phyloP scores from a whole-genome alignment of 2,329 filamentous ascomycete species.

The Trichoderma semiorbis region DNA sequence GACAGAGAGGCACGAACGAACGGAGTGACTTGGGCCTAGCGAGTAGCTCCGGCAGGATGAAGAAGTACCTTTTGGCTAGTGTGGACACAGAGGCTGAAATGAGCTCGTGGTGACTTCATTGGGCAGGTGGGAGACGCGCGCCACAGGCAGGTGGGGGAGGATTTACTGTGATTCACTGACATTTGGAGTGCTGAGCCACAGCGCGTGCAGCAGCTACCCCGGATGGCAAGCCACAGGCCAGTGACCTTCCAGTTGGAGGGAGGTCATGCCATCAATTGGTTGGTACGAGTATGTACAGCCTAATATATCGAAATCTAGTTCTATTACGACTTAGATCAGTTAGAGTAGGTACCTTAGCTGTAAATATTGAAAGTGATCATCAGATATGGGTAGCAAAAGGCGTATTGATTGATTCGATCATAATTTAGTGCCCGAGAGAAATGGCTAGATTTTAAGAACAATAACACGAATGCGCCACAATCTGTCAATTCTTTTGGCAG shows the following conservation, averaged over 20 bases:
- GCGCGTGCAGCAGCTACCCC: not conserved
- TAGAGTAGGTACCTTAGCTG: too few relatives aligned
- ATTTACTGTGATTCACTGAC: not conserved
- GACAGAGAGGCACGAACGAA: not conserved
- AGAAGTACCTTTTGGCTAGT: not conserved
- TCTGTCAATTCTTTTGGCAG: not conserved
- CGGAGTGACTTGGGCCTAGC: not conserved
- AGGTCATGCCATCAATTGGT: not conserved
- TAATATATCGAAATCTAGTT: not conserved
- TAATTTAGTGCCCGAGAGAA: not conserved
- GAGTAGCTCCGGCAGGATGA: not conserved
- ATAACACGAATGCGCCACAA: not conserved
- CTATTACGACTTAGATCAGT: too few relatives aligned
- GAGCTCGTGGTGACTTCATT: slow-evolving; percentile 18
- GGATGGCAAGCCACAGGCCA: not conserved
- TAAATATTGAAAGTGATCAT: not conserved
- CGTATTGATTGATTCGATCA: not conserved
- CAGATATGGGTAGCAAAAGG: not conserved
- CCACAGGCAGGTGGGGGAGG: not conserved
- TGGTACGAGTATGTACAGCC: not conserved
- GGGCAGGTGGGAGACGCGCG: slow-evolving; percentile 10
- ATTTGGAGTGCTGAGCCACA: not conserved
- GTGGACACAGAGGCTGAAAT: slow-evolving; percentile 9
- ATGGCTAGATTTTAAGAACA: not conserved
- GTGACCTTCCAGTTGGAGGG: not conserved